Percentiles rank a stretch among this genome's conserved stretches.
Evolutionary conservation across 140 eudicot genomes (phyloP).

Genomic region (Ambrosia hybrid): DNA sequence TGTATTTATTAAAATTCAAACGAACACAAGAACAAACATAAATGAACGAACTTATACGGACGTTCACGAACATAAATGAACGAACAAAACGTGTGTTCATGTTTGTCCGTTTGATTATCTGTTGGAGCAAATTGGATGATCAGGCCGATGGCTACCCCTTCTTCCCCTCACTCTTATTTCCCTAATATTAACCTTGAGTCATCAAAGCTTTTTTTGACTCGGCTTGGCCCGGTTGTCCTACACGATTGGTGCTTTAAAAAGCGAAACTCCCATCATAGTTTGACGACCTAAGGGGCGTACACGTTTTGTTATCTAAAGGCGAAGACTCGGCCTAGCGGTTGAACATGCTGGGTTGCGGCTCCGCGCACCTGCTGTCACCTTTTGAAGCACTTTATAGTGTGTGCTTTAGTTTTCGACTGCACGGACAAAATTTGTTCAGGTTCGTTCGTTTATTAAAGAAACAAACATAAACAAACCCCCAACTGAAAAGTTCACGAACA

Average conservation of each 20-base stretch:
- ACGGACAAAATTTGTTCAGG: too few relatives aligned
- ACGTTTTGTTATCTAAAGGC: conserved; percentile 13
- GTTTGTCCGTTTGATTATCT: not conserved
- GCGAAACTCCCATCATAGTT: conserved; percentile 17
- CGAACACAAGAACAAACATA: too few relatives aligned
- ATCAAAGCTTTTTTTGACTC: not conserved
- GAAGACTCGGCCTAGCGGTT: not conserved
- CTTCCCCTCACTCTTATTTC: not conserved
- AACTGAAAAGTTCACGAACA: too few relatives aligned
- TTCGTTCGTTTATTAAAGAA: too few relatives aligned
- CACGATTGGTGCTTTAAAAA: not conserved
- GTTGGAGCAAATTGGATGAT: not conserved
- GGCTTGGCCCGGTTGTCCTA: not conserved
- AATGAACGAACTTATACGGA: too few relatives aligned
- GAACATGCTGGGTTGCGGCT: not conserved
- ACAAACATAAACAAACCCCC: too few relatives aligned
- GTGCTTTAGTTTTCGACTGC: too few relatives aligned
- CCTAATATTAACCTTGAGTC: not conserved
- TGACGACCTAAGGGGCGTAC: conserved; percentile 11
- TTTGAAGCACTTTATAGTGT: too few relatives aligned
- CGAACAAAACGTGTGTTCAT: too few relatives aligned
- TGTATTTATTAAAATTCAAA: too few relatives aligned
- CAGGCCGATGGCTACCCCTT: not conserved
- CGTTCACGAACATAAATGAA: too few relatives aligned
- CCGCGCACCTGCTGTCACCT: not conserved